Conservation (phyloP, 139 green algal species). For the Volvox reticuliferus region DNA sequence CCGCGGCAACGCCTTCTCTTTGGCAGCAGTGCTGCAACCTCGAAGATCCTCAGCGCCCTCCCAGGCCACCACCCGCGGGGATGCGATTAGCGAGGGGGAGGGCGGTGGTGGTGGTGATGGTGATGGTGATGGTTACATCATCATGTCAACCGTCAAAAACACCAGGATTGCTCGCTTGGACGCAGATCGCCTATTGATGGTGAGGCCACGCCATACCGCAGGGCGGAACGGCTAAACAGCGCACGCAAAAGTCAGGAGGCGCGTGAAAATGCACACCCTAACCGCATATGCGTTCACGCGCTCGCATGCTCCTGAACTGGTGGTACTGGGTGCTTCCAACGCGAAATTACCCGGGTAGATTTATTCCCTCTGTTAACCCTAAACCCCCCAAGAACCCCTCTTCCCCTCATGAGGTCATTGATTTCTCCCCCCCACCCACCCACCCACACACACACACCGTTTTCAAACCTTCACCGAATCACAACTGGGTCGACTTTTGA, state of each 20-base stretch:
- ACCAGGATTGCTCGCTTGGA: not conserved
- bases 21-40: not conserved
- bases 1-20: not conserved
- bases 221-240: not conserved
- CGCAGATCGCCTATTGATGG: not conserved
- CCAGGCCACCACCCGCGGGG: not conserved
- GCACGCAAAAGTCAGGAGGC: too few species aligned
- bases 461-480: too few species aligned
- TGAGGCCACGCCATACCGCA: not conserved
- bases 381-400: not conserved
- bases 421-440: too few species aligned
- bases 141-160: not conserved
- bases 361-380: not conserved
- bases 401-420: too few species aligned
- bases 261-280: not conserved
- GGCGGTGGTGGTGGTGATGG: too few species aligned
- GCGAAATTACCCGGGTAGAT: not conserved
- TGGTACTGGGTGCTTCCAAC: not conserved
- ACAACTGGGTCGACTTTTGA: too few species aligned
- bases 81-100: not conserved
- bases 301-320: not conserved
- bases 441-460: too few species aligned
- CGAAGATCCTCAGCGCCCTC: not conserved
- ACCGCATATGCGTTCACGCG: too few species aligned
- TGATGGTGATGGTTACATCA: too few species aligned